Base-by-base conservation (phyloP, 1,284 basidiomycete genomes). In the Fomitopsis pinicola region DNA sequence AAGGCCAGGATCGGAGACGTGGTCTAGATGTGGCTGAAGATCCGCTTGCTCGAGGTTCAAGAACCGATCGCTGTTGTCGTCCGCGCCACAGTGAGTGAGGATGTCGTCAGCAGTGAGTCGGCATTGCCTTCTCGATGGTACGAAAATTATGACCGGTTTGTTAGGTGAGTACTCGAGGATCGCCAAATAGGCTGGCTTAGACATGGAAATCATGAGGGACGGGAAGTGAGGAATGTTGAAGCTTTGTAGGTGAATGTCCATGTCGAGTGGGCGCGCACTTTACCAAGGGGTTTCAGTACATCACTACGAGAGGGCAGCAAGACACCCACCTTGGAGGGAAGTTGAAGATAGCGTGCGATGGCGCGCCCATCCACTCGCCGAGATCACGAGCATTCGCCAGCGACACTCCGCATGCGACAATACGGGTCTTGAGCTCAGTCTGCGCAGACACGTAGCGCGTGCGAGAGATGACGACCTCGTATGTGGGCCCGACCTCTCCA, bases 201-300 rank as follows among this genome's bases (percentile, higher is more conserved):
- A 97, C 97, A 99, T 99, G 38, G 95, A 87, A 62, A 99, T 93
- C 97, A 99, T 99, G 59, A 99, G 80, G 0, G 94, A 97, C 0
- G 97, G 96, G 87, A 97, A 98, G 71, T 99, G 97, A 10, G 96
- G 94, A 48, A 97, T 94, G 52, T 86, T 88, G 82, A 98, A 99
- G 53, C 91, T 95, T 73, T 98, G 97, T 8, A 99, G 79, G 71
- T 99, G 97, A 55, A 99, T 97, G 67, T 99, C 96, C 86, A 99
- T 92, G 63, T 98, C 96, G 2, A 98, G 80, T 2, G 95, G 95
- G 36, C 97, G 91, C 19, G 97, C 94, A 69, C 93, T 92, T 63
- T 7, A 70, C 36, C 50, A 38, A 35, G 36, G 8, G 17, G 9
- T 5, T 50, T 66, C 17, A 69, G 60, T n/a, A 28, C 12, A 6